Evolutionary conservation across 2,329 filamentous ascomycete genomes (phyloP).

Genomic region (Triangularia verruculosa): DNA sequence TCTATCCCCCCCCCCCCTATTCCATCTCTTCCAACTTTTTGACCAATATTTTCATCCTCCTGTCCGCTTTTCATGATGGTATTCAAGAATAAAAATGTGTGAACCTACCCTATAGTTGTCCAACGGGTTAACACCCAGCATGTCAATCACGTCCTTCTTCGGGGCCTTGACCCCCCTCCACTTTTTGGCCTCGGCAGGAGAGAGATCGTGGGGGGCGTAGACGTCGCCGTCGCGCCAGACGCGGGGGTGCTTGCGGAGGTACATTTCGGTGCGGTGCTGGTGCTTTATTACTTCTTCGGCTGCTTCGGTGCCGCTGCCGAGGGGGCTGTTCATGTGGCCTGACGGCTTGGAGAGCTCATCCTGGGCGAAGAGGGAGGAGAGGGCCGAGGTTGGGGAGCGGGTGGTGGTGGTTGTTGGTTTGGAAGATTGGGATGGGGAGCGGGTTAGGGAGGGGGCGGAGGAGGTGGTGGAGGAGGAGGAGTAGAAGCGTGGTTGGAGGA

Average conservation of each 20-base stretch:
- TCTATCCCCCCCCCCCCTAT: background rate
- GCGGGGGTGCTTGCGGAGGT: constrained; percentile 63
- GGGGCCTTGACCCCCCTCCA: constrained; percentile 61
- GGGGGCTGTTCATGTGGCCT: no score
- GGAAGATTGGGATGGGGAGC: background rate
- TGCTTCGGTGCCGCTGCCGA: background rate
- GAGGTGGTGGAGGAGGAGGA: background rate
- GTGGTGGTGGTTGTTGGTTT: background rate
- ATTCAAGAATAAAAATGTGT: background rate
- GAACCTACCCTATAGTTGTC: constrained; percentile 78
- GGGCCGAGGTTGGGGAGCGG: background rate
- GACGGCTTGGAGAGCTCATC: background rate
- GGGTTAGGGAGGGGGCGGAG: background rate
- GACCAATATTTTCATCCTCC: background rate
- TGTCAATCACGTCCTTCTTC: constrained; percentile 71
- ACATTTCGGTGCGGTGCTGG: constrained; percentile 41
- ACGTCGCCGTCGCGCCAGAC: constrained; percentile 77
- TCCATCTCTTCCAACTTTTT: background rate
- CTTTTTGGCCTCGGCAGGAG: constrained; percentile 73
- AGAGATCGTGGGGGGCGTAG: constrained; percentile 87
- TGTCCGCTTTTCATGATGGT: background rate
- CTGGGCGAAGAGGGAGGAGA: background rate
- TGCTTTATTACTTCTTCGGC: background rate
- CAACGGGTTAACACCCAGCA: constrained; percentile 74
- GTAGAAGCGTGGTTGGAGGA: background rate